Conservation (phyloP, 164 flowering plant species). For the Umbellularia californica region DNA sequence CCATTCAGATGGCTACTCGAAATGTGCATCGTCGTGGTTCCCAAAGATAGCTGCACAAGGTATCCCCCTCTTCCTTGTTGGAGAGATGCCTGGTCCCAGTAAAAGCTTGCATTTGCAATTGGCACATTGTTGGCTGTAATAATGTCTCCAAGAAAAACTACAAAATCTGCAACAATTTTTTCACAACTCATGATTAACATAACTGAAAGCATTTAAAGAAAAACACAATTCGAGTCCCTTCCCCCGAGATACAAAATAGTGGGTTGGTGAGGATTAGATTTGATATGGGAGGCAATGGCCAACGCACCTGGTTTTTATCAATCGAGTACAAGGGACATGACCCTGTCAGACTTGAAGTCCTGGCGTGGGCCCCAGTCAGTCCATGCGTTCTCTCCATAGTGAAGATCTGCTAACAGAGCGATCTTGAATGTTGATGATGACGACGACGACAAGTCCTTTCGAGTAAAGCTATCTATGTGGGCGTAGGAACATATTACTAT, state of each 20-base stretch:
- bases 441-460: slow-evolving; percentile 14
- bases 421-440: slow-evolving; percentile 45
- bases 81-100: slow-evolving; percentile 82
- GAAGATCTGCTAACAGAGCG: slow-evolving; percentile 79
- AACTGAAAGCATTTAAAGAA: not conserved
- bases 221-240: too few relatives aligned
- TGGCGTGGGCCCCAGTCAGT: slow-evolving; percentile 87
- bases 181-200: too few relatives aligned
- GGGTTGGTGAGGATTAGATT: not conserved
- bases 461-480: not conserved
- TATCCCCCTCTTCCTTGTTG: slow-evolving; percentile 57
- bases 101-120: slow-evolving; percentile 67
- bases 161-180: slow-evolving; percentile 55
- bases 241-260: not conserved
- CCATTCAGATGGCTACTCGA: slow-evolving; percentile 89
- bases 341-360: slow-evolving; percentile 51
- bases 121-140: slow-evolving; percentile 78
- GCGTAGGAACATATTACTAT: not conserved
- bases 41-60: slow-evolving; percentile 83
- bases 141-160: slow-evolving; percentile 83
- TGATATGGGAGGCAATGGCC: not conserved
- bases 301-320: slow-evolving; percentile 59
- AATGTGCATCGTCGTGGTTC: slow-evolving; percentile 83
- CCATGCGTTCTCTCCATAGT: slow-evolving; percentile 83
- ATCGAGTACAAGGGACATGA: slow-evolving; percentile 67